These are phyloP conservation scores for Monosporascus sp. DNA, from an alignment of 2,329 filamentous ascomycete species.

Conservation along the genomic window DNA sequence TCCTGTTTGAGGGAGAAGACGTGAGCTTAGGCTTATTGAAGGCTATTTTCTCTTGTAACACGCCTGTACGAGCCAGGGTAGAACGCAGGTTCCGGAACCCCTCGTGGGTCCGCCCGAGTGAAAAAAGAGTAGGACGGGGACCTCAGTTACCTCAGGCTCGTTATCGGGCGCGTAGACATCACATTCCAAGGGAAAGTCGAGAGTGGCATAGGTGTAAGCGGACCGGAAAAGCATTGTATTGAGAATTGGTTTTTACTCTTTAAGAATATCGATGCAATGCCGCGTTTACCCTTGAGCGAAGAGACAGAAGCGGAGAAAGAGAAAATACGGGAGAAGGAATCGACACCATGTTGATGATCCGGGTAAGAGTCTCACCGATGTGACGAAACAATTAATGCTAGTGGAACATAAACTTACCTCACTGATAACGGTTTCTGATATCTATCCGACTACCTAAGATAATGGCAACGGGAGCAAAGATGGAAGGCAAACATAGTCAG, in stretches of 20 bases:
- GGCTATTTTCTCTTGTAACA: conserved; percentile 29
- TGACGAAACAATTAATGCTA: too few relatives aligned
- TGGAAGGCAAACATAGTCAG: neutral
- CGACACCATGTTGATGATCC: too few relatives aligned
- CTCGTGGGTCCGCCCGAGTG: conserved; percentile 30
- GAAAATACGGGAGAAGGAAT: too few relatives aligned
- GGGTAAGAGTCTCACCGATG: too few relatives aligned
- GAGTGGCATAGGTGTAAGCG: conserved; percentile 25
- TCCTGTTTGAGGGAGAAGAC: conserved; percentile 29
- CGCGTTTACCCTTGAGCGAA: too few relatives aligned
- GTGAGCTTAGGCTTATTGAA: conserved; percentile 30
- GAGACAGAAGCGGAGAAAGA: too few relatives aligned
- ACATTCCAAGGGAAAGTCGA: conserved; percentile 29
- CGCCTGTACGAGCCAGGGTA: conserved; percentile 33
- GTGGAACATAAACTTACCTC: neutral
- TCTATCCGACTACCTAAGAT: neutral
- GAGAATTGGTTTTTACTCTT: too few relatives aligned
- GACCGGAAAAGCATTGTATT: conserved; percentile 22
- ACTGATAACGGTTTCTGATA: neutral
- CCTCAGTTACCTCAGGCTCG: conserved; percentile 12
- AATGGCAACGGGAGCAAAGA: neutral
- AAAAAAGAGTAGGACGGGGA: conserved; percentile 32
- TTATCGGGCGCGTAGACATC: conserved; percentile 27
- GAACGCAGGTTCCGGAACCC: conserved; percentile 26
- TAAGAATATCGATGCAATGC: too few relatives aligned